These are phyloP conservation scores for Fraxinus greggii DNA, from an alignment of 305 asterid species.

Conservation along the genomic window DNA sequence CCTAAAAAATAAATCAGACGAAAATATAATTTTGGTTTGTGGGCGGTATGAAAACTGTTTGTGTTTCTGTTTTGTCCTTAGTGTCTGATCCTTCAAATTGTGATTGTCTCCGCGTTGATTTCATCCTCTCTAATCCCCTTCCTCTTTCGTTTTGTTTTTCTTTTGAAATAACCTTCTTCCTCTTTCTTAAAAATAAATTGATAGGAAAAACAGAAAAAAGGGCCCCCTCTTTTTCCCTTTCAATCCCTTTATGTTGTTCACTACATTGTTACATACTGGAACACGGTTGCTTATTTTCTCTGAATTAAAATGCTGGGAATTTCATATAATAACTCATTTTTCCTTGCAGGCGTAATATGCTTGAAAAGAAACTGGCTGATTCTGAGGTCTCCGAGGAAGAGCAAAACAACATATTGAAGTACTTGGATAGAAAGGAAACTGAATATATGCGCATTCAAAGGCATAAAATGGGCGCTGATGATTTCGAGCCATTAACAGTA, in stretches of 20 bases:
- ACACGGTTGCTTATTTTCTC: slow-evolving; percentile 11
- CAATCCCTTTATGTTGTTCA: slow-evolving; percentile 1
- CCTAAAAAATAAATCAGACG: neutral
- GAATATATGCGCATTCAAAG: slow-evolving; percentile 89
- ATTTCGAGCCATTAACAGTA: slow-evolving; percentile 80
- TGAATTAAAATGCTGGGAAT: slow-evolving; percentile 4
- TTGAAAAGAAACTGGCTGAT: slow-evolving; percentile 81
- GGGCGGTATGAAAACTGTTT: neutral
- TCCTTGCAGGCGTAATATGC: slow-evolving; percentile 54
- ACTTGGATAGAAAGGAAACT: slow-evolving; percentile 79
- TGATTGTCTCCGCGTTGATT: neutral
- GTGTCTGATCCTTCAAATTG: slow-evolving; percentile 14
- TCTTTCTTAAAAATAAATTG: neutral
- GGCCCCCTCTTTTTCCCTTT: neutral
- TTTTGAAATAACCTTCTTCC: neutral
- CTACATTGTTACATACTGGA: neutral
- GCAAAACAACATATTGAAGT: slow-evolving; percentile 65
- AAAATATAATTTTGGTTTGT: neutral
- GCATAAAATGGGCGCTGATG: slow-evolving; percentile 91
- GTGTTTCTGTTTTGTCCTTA: neutral
- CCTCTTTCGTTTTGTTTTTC: neutral
- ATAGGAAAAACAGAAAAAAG: neutral
- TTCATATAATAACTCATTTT: slow-evolving; percentile 18
- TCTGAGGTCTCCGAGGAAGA: slow-evolving; percentile 85
- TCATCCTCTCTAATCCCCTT: neutral